A percentile compares a stretch with the other conserved stretches of the same genome.
Evolutionary conservation across 306 rosid genomes (phyloP).

Genomic region (Cicer chorassanicum): DNA sequence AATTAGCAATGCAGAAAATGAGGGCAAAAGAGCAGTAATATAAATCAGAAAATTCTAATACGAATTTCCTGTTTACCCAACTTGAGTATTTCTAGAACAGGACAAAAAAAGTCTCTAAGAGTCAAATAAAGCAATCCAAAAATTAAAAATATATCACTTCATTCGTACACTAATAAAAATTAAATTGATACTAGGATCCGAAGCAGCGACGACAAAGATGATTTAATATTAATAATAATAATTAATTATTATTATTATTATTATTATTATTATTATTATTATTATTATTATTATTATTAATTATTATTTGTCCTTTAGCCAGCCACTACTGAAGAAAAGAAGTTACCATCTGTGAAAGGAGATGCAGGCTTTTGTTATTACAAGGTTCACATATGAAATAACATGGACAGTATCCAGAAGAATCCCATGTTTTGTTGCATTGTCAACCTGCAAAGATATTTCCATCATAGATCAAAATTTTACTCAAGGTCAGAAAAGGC

Average conservation of each 20-base stretch:
- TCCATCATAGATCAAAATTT: background rate
- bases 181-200: slow-evolving; percentile 16
- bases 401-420: slow-evolving; percentile 76
- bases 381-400: slow-evolving; percentile 75
- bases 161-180: slow-evolving; percentile 63
- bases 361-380: slow-evolving; percentile 71
- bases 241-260: no score
- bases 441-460: slow-evolving; percentile 64
- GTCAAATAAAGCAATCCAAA: background rate
- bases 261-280: no score
- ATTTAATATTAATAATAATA: no score
- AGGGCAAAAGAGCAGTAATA: background rate
- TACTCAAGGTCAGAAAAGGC: background rate
- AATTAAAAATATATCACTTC: background rate
- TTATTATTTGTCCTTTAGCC: background rate
- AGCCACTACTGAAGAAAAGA: slow-evolving; percentile 24
- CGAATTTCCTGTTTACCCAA: background rate
- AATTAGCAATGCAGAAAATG: slow-evolving; percentile 2
- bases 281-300: no score
- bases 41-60: background rate
- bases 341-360: slow-evolving; percentile 78
- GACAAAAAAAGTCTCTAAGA: background rate
- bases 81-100: background rate
- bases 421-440: slow-evolving; percentile 78
- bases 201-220: no score